Conservation (phyloP, 148 eudicot species). For the Rhododendron griersonianum region DNA sequence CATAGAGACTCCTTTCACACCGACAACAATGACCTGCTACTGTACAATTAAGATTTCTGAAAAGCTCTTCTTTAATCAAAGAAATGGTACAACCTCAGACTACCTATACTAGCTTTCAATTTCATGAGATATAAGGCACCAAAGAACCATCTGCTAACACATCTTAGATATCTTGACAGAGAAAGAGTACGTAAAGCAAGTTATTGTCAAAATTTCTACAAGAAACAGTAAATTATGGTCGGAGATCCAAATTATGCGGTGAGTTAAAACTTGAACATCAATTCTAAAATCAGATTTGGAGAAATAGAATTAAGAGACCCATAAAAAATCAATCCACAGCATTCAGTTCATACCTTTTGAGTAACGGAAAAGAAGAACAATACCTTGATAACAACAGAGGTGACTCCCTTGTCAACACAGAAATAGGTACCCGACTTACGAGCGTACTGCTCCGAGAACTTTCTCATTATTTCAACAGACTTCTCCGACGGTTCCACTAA, state of each 20-base stretch:
- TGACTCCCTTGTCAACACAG: constrained; percentile 88
- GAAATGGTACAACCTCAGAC: not conserved
- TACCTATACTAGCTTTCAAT: not conserved
- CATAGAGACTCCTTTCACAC: not conserved
- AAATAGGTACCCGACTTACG: constrained; percentile 85
- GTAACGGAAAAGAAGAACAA: not conserved
- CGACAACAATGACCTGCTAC: not conserved
- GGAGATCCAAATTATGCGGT: not conserved
- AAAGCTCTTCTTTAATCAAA: not conserved
- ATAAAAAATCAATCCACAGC: not conserved
- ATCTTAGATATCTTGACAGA: not conserved
- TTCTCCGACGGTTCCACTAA: constrained; percentile 83
- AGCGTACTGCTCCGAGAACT: constrained; percentile 92
- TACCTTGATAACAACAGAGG: constrained; percentile 97
- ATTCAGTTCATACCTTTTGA: not conserved
- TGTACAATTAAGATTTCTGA: not conserved
- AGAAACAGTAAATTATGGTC: not conserved
- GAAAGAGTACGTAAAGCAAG: no score
- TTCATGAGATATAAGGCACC: not conserved
- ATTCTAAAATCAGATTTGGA: not conserved
- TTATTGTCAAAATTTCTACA: not conserved
- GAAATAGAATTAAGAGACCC: not conserved
- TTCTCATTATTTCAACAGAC: constrained; percentile 90
- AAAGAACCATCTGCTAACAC: not conserved
- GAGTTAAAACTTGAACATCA: not conserved